Evolutionary conservation across 208 protist species (phyloP).

Genomic region (Balamuthia mandrillaris): DNA sequence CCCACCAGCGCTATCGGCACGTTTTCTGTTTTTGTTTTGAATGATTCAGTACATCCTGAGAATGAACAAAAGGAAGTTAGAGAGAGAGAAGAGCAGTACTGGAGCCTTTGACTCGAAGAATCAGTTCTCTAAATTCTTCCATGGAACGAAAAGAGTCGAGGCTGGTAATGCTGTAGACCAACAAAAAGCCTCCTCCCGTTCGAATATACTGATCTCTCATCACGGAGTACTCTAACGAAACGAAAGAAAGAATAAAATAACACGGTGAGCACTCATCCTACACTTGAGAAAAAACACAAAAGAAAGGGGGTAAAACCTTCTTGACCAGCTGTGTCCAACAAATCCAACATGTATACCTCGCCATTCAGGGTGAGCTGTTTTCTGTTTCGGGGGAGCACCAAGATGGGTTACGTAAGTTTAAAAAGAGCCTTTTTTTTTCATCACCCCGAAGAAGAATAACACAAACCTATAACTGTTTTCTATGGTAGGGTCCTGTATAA

Average conservation of each 20-base stretch:
- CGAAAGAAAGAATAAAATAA: neutral
- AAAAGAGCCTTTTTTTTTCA: no score
- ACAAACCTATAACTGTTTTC: no score
- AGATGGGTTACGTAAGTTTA: no score
- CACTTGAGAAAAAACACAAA: neutral
- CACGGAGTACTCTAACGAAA: neutral
- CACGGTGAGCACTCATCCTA: neutral
- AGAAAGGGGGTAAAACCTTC: neutral
- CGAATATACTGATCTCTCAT: slow-evolving; percentile 14
- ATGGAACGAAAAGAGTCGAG: neutral
- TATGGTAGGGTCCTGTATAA: no score
- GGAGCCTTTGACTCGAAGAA: neutral
- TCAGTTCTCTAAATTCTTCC: neutral
- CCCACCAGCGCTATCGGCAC: slow-evolving; percentile 17
- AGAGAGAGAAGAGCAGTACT: no score
- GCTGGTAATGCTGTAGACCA: neutral
- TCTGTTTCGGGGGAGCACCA: no score
- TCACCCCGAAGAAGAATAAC: no score
- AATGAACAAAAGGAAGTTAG: no score
- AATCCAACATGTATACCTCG: no score
- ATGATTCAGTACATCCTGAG: no score
- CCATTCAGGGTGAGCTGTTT: no score
- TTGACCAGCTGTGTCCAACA: neutral
- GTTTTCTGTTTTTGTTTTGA: no score
- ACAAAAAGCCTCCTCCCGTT: neutral